Percentiles rank a stretch among this genome's conserved stretches.
Evolutionary conservation across 768 basidiomycete species (phyloP).

Genomic region (Lactarius hatsudake): DNA sequence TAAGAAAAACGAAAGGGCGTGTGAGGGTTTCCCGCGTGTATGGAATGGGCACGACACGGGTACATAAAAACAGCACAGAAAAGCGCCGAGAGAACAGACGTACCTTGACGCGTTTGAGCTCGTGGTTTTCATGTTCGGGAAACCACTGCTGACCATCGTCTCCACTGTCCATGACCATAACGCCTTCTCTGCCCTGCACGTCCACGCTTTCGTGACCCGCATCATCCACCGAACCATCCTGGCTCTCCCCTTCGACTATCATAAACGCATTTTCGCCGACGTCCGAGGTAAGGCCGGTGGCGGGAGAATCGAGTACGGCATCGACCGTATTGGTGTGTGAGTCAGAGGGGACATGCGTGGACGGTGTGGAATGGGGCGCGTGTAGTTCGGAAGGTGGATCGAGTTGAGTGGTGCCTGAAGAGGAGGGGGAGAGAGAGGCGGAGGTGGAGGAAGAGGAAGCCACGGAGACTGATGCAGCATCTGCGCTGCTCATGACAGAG

Average conservation of each 20-base stretch:
- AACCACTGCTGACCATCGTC: slow-evolving; percentile 62
- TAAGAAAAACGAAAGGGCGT: slow-evolving; percentile 35
- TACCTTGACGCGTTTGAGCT: slow-evolving; percentile 85
- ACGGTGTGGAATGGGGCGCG: slow-evolving; percentile 28
- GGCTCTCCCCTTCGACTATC: slow-evolving; percentile 24
- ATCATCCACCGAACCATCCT: slow-evolving; percentile 21
- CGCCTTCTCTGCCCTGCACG: slow-evolving; percentile 48
- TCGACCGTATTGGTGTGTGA: slow-evolving; percentile 11
- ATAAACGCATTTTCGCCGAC: slow-evolving; percentile 26
- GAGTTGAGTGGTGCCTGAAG: slow-evolving; percentile 31
- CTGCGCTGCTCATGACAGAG: slow-evolving; percentile 44
- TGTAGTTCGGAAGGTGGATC: slow-evolving; percentile 32
- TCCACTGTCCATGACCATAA: slow-evolving; percentile 38
- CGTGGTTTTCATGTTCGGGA: slow-evolving; percentile 59
- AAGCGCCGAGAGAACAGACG: slow-evolving; percentile 32
- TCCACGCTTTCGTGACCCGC: slow-evolving; percentile 32
- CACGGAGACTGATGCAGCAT: slow-evolving; percentile 34
- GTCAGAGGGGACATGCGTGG: slow-evolving; percentile 32
- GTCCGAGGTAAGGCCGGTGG: slow-evolving; percentile 15
- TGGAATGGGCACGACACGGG: slow-evolving; percentile 29
- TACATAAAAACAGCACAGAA: slow-evolving; percentile 27
- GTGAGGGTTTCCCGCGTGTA: slow-evolving; percentile 25
- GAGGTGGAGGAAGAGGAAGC: slow-evolving; percentile 35
- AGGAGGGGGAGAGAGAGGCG: slow-evolving; percentile 31
- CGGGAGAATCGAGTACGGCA: slow-evolving; percentile 15